Evolutionary conservation across 2,329 filamentous ascomycete species (phyloP).

Genomic region (Diaporthe longicolla): DNA sequence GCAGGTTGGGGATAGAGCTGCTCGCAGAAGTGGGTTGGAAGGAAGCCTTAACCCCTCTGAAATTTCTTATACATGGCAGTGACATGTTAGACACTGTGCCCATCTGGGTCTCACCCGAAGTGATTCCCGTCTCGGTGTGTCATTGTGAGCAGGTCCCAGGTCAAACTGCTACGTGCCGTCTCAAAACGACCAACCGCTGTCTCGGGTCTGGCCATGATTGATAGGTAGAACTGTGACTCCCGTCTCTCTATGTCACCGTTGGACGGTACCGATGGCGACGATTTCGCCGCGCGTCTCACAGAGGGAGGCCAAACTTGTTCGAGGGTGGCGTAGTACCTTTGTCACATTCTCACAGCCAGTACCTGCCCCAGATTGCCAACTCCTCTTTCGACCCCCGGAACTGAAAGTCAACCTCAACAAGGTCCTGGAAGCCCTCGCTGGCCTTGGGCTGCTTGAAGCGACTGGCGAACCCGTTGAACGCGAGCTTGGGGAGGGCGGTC

Average conservation of each 20-base stretch:
- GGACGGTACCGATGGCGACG: neutral
- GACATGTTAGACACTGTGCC: conserved; percentile 18
- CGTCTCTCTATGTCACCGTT: neutral
- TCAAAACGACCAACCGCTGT: neutral
- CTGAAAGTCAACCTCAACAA: conserved; percentile 81
- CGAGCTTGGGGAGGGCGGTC: conserved; percentile 79
- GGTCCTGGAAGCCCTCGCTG: conserved; percentile 87
- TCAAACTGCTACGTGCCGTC: neutral
- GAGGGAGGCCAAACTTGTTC: neutral
- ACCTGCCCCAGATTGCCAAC: conserved; percentile 79
- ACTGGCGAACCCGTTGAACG: conserved; percentile 82
- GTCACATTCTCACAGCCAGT: conserved; percentile 73
- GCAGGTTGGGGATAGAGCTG: neutral
- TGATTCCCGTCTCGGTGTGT: neutral
- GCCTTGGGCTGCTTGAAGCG: conserved; percentile 80
- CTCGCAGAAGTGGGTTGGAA: too few relatives aligned
- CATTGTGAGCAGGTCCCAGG: neutral
- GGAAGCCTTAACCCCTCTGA: neutral
- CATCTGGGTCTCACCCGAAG: neutral
- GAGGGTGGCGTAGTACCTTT: neutral
- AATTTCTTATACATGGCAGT: neutral
- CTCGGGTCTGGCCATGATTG: neutral
- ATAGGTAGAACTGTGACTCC: neutral
- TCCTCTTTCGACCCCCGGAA: conserved; percentile 80
- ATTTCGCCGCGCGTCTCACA: neutral